phyloP scores from a whole-genome alignment of 1,284 basidiomycete genomes.

The Leccinum olivaceoglutinosum region DNA sequence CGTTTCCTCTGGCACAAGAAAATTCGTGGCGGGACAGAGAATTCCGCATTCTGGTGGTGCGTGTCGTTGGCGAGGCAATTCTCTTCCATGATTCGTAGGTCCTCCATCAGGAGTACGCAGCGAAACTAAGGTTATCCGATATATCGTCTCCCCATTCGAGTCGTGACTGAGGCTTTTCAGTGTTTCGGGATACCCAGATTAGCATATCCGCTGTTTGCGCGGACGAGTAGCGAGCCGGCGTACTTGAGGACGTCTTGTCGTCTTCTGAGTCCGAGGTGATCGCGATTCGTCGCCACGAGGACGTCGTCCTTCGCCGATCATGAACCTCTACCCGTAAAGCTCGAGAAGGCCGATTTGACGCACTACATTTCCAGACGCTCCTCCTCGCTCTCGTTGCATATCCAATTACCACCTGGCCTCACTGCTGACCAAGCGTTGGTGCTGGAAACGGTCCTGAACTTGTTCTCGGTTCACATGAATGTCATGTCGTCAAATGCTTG shows the following conservation, averaged over 20 bases:
- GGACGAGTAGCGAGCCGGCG: too few relatives aligned
- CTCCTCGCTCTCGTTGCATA: slow-evolving; percentile 72
- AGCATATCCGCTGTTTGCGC: too few relatives aligned
- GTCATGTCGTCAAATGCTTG: slow-evolving; percentile 93
- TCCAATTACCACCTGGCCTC: slow-evolving; percentile 89
- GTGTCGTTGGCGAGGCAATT: neutral
- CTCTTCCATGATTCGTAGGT: too few relatives aligned
- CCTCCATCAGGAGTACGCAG: too few relatives aligned
- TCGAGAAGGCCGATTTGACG: slow-evolving; percentile 83
- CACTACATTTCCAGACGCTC: slow-evolving; percentile 98
- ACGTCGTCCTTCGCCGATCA: slow-evolving; percentile 67
- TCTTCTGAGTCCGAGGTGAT: slow-evolving; percentile 94
- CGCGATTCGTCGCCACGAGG: slow-evolving; percentile 91
- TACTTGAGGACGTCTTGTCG: slow-evolving; percentile 62
- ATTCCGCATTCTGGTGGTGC: neutral
- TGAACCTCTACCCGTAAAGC: slow-evolving; percentile 73
- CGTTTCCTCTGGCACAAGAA: slow-evolving; percentile 97
- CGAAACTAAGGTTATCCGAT: too few relatives aligned
- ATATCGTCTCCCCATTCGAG: too few relatives aligned
- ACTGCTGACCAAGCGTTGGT: slow-evolving; percentile 81
- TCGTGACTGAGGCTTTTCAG: too few relatives aligned
- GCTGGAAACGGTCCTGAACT: slow-evolving; percentile 83
- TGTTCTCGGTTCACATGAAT: slow-evolving; percentile 91
- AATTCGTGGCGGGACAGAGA: slow-evolving; percentile 63
- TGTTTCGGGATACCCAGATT: too few relatives aligned